Percentiles rank a stretch among this genome's conserved stretches.
Conservation (phyloP, 1,284 basidiomycete species). For the Marasmius tenuissimus region DNA sequence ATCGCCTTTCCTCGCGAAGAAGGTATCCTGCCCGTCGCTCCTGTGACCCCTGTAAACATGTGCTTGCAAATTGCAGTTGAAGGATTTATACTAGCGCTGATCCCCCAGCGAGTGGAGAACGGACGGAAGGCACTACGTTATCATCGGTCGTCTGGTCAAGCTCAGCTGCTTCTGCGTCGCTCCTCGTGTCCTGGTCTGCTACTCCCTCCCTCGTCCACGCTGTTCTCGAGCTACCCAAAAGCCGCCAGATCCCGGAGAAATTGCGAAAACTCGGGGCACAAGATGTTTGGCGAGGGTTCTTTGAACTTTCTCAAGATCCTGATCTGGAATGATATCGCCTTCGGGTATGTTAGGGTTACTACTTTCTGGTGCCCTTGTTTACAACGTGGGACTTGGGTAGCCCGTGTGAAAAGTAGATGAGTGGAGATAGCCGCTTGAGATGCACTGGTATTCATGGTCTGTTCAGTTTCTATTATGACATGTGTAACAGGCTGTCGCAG, state of each 20-base stretch:
- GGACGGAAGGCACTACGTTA: neutral
- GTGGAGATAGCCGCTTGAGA: slow-evolving; percentile 1
- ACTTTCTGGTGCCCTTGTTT: neutral
- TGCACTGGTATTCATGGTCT: neutral
- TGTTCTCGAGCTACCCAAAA: no score
- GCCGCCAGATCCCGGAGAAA: neutral
- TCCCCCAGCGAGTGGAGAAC: neutral
- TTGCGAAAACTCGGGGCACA: neutral
- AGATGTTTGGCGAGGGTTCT: neutral
- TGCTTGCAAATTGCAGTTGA: neutral
- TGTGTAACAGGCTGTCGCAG: neutral
- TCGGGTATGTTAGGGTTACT: slow-evolving; percentile 1
- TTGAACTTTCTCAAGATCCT: neutral
- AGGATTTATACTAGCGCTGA: neutral
- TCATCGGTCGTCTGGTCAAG: neutral
- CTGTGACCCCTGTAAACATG: neutral
- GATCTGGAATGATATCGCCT: neutral
- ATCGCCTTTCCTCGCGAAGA: neutral
- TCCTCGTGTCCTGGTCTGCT: neutral
- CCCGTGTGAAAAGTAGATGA: neutral
- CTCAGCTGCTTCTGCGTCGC: neutral
- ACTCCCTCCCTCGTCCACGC: neutral
- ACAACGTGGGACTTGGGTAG: neutral
- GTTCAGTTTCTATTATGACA: neutral
- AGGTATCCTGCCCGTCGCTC: neutral